Base-by-base conservation (phyloP, 1,139 yeast species). In the Sugiyamaella grinbergsii region DNA sequence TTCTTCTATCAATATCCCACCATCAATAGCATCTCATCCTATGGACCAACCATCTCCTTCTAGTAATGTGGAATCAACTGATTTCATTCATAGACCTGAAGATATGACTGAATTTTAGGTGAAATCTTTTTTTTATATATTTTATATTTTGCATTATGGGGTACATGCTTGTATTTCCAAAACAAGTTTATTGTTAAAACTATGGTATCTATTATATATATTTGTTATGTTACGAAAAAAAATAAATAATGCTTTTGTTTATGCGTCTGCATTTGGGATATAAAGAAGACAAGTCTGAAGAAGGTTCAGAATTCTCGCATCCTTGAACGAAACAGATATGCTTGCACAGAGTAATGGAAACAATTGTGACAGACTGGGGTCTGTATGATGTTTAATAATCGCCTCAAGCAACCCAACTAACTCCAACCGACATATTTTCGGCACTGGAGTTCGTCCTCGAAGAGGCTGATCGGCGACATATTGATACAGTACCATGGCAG, bases 401-500 rank as follows among this genome's bases (percentile, higher is more conserved):
- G 45, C 34, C 6, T 57, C 43, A 8, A 70, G 54, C 13, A 69
- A 53, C 33, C 55, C 57, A 4, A 58, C 57, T 13, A 83, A 60
- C 59, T 83, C 89, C 7, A 65, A 59, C 26, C 75, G 73, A 53
- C 81, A 81, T 11, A 81, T 65, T 29, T 72, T 70, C 0, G 85
- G 76, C 37, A 80, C 68, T 1, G 91, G 90, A 36, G 73, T 74
- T 18, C 62, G 66, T 23, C 80, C 78, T 6, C 81, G 63, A 5
- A 83, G 63, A 11, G 73, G 75, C 46, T 73, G 76, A 54, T 81
- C 83, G 2, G 80, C 74, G 6, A 81, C 67, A 54, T 75, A 80
- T 49, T 78, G 76, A 48, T 79, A 71, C 31, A 84, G 63, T 0
- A 77, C 74, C 52, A 81, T 70, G 0, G 81, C 77, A 7, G 75